These are phyloP conservation scores for Arthrobotrys megalospora DNA, from an alignment of 2,329 filamentous ascomycete species.

Conservation along the genomic window DNA sequence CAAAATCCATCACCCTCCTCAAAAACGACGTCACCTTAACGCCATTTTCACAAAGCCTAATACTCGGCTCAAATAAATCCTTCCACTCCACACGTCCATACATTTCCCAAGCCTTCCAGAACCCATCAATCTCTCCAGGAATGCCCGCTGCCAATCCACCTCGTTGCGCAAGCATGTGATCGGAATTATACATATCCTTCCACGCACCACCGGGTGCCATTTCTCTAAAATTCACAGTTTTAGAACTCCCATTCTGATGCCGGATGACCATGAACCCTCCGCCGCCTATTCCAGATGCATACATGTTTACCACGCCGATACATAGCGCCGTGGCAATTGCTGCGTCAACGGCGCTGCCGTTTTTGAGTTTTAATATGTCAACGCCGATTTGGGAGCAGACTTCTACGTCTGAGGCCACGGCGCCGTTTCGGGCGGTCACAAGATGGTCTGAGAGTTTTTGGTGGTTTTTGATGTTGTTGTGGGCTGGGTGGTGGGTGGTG, in stretches of 20 bases:
- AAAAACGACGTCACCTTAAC: conserved; percentile 61
- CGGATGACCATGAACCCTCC: conserved; percentile 64
- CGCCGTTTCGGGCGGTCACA: conserved; percentile 61
- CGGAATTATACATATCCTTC: conserved; percentile 63
- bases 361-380: conserved; percentile 60
- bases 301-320: conserved; percentile 63
- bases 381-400: conserved; percentile 64
- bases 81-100: conserved; percentile 63
- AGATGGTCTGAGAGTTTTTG: conserved; percentile 42
- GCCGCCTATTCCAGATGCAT: conserved; percentile 64
- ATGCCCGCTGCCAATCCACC: conserved; percentile 63
- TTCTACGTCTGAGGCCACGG: conserved; percentile 63
- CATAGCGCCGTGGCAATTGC: conserved; percentile 63
- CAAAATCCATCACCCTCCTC: conserved; percentile 43
- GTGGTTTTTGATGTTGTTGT: conserved; percentile 3
- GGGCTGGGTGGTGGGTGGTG: background rate
- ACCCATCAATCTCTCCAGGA: conserved; percentile 64
- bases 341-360: conserved; percentile 64
- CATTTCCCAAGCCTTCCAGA: conserved; percentile 61
- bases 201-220: conserved; percentile 62
- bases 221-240: conserved; percentile 63
- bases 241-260: conserved; percentile 61
- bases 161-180: conserved; percentile 60
- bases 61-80: conserved; percentile 63
- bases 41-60: conserved; percentile 61